A percentile compares a stretch with the other conserved stretches of the same genome.
phyloP scores from a whole-genome alignment of 805 yeast species.

The Sugiyamaella qingdaonensis region DNA sequence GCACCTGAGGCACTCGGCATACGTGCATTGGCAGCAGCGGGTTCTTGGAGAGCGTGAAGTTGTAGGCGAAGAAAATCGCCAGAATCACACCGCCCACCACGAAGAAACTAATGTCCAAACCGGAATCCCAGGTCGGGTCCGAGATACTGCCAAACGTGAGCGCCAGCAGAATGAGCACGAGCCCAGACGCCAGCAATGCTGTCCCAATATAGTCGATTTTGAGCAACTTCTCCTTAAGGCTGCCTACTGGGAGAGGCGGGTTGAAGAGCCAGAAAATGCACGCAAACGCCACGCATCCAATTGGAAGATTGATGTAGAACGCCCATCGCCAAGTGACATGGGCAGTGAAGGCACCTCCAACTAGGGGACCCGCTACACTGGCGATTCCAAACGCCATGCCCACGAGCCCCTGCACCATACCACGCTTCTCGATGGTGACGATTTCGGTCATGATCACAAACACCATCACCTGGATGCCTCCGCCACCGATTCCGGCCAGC shows the following conservation, averaged over 20 bases:
- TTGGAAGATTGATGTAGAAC: constrained; percentile 47
- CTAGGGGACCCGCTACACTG: constrained; percentile 52
- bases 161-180: constrained; percentile 48
- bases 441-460: constrained; percentile 75
- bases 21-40: constrained; percentile 30
- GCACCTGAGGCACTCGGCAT: constrained; percentile 8
- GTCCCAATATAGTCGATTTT: constrained; percentile 54
- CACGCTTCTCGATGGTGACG: constrained; percentile 70
- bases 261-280: constrained; percentile 24
- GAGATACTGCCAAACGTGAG: constrained; percentile 48
- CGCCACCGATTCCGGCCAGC: constrained; percentile 85
- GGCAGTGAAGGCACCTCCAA: constrained; percentile 49
- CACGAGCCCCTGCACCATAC: constrained; percentile 71
- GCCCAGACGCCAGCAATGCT: constrained; percentile 24
- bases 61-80: constrained; percentile 34
- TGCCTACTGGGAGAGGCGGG: constrained; percentile 39
- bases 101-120: constrained; percentile 44
- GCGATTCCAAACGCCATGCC: constrained; percentile 28
- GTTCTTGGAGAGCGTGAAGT: constrained; percentile 38
- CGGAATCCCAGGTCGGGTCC: constrained; percentile 49
- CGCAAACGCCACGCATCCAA: constrained; percentile 33
- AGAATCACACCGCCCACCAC: constrained; percentile 42
- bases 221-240: constrained; percentile 38
- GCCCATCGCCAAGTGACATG: constrained; percentile 50
- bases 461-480: constrained; percentile 72